Base-by-base conservation (phyloP, 2,329 filamentous ascomycete species). In the Colletotrichum horii region DNA sequence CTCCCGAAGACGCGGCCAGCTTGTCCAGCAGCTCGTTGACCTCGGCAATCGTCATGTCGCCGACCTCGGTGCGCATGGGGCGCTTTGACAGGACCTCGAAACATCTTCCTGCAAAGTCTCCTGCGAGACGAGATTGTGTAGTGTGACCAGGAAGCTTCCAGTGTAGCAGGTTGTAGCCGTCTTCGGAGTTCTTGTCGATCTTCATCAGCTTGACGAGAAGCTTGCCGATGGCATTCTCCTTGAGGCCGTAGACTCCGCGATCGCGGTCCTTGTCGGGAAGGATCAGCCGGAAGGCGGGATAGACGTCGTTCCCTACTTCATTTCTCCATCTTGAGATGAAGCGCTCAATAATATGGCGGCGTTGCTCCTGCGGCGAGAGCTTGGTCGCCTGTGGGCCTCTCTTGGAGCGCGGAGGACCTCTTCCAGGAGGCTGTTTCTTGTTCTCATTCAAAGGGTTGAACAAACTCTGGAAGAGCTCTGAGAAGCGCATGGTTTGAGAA, bases 211-310 rank as follows among this genome's bases (percentile, higher is more conserved):
- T 96, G 74, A 98, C 94, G n/a, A 98, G 88, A 24, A 98, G 86
- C 82, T 96, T 98, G 12, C 94, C 96, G 75, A 99, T 96, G 7
- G 93, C 91, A 82, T 94, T 96, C 86, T 99, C 97, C 82, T 98
- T 98, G 55, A 99, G 88, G 1, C 96, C 95, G 81, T 98, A 99
- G 88, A 98, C 96, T 22, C 94, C 94, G 64, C 97, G 92, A 80
- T 98, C 96, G 52, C 96, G 92, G 81, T 99, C 97, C 82, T 98
- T 97, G 80, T 97, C 95, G 0, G 96, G 96, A 5, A 98, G 89
- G 73, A 98, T 98, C 62, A 99, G 90, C 24, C 97, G 93, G 83
- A 99, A 91, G 3, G 95, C 96, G 0, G 97, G 97, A 82, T 97
- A 98, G 80, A 99, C 95, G 83, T 99, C 97, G 79, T 95, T 88